Base-by-base conservation (phyloP, 345 rosid species). In the Bretschneidera sinensis region DNA sequence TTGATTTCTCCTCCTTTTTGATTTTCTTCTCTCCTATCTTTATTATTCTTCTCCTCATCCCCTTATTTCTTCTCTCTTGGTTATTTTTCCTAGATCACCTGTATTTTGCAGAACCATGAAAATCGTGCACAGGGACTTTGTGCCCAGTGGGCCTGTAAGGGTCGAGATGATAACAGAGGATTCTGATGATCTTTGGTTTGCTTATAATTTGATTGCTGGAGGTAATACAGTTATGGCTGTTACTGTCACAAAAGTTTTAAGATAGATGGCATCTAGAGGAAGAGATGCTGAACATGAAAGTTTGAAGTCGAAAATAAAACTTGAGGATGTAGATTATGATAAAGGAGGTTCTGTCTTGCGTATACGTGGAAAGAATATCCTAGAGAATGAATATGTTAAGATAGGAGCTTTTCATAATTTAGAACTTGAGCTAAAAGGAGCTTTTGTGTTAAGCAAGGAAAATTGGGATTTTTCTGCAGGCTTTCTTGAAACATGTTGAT, bases 381-480 rank as follows among this genome's bases (percentile, higher is more conserved):
- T n/a, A n/a, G n/a, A n/a, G n/a, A n/a, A n/a, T n/a, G n/a, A n/a
- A n/a, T n/a, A n/a, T n/a, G n/a, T 69, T 81, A 20, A 86, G 92
- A 81, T 86, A 43, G 92, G 92, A 43, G 87, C 86, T 18, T 86
- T 78, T 55, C 92, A 86, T 66, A 86, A 89, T 34, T 71, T 86
- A 54, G 87, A 83, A 56, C 73, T 86, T 19, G 89, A 83, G 69
- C 78, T 71, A 67, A 80, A 83, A 11, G 81, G 92, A 33, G 82
- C 89, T 21, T 86, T 86, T 76, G 89, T 83, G 15, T 67, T 86
- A 22, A 76, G 84, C 74, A 86, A 86, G 88, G 92, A n/a, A n/a
- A n/a, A n/a, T n/a, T n/a, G n/a, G n/a, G n/a, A n/a, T n/a, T 83
- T 60, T 16, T 48, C 8, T n/a, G n/a, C n/a, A 86, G 92, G 83